Base-by-base conservation (phyloP, 306 rosid genomes). In the Pterocarpus santalinus region DNA sequence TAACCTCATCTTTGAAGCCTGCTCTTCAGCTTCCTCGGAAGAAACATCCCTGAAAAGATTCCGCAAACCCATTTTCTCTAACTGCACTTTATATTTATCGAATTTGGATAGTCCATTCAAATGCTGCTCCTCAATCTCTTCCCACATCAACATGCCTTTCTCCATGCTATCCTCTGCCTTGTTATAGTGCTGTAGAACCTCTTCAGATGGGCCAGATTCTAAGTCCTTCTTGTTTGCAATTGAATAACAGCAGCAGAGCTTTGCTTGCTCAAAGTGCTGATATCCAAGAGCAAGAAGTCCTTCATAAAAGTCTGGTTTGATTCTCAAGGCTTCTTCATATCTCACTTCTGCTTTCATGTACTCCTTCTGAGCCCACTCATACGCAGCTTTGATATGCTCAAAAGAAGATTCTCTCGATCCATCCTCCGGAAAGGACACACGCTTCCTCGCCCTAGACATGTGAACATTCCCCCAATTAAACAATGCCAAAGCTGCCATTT, bases 401-500 rank as follows among this genome's bases (percentile, higher is more conserved):
- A 85, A 63, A 58, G 89, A 73, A 9, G 84, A 60, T 43, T 95
- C 95, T 75, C 81, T 90, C 4, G 83, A 74, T 28, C 87, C 86
- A 7, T 92, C 95, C 58, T 95, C 97, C 1, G 92, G 72, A 38
- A 77, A 53, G 69, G 82, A 74, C 8, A 88, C 88, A 32, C 76
- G 73, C 88, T 85, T 95, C 89, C 98, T 92, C 2, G 94, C 98
- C 84, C 56, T 90, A 41, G 92, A 91, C 95, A 90, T 79, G 84
- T 95, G 97, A 74, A 95, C 95, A 80, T 86, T 95, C 66, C 98
- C 98, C 98, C 95, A 92, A 72, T 95, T 95, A 70, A 95, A 92
- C 83, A 92, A 80, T 30, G 98, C 97, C 87, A 95, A 79, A 78
- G 98, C 97, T 14, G 92, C 86, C 97, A 92, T 95, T 90, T 95